Evolutionary conservation across 345 rosid genomes (phyloP), one percentile per base, ranked within the genome.

Genomic region (Angophora floribunda): DNA sequence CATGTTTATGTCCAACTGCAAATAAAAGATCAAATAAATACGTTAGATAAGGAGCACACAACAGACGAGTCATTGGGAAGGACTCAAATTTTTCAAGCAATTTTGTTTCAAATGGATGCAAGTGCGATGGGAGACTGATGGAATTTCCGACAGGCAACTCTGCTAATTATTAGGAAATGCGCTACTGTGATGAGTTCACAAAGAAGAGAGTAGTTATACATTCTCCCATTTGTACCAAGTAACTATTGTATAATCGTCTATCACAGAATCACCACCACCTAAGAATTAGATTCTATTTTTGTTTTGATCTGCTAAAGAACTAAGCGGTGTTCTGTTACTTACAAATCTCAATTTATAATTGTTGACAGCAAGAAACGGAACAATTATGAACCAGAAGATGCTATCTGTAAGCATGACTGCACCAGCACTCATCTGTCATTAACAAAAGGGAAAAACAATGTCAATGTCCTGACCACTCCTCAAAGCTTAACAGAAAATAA

Each of bases 361-460:
- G 79, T 94, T 96, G 82, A 94, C 91, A 88, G 94, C 95, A 85
- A 97, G 99, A 90, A 97, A 96, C 22, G 99, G 99, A 70, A 95
- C 97, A 78, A 98, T 91, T 89, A 97, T 92, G 93, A 98, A 93
- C 99, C 99, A 98, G 88, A 98, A 98, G 88, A 97, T 96, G 88
- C 93, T 94, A 89, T 98, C 99, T 12, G 99, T 98, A 67, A 98
- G 95, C 94, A 98, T 85, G 87, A 98, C 99, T 51, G 99, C 98
- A n/a, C 99, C 99, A 32, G 99, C 99, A 94, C 93, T 97, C 93
- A 97, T 95, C 99, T 98, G 95, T 87, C 89, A 75, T 53, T 82
- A 85, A 86, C 14, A 87, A 19, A 86, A 85, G 47, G 51, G 61
- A 22, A 59, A 51, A 70, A 24, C 32, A 78, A 89, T 87, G 91